Evolutionary conservation across 495 filamentous ascomycete species (phyloP), one percentile per base, ranked within the genome.

Genomic region (Tetracladium setigerum): DNA sequence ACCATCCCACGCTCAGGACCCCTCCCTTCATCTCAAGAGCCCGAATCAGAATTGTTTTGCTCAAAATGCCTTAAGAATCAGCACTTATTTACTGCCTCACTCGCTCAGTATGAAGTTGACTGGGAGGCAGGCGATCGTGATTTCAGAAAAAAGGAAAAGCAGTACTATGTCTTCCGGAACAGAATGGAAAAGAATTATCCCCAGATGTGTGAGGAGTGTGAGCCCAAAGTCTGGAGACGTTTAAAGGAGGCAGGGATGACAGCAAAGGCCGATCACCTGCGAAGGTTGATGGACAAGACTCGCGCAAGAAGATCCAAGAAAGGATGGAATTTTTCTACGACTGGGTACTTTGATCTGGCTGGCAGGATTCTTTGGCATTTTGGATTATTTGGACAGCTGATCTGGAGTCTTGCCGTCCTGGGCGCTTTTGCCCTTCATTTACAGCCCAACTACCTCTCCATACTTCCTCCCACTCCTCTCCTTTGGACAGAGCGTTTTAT

Each of bases 61-160:
- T 61, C 71, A 12, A 81, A 73, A 43, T 95, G 89, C 57, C 59
- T 85, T 39, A 83, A 83, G 56, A 95, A 95, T 62, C 89, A 95
- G 61, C 80, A 84, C 50, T 67, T 95, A 30, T 75, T 86, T 44
- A 79, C 73, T 33, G 70, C 77, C 22, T 70, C 73, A 0, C 63
- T 95, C 9, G 80, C 85, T 4, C 72, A 77, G 50, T 89, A 88
- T 52, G 72, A 85, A 44, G 33, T 58, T 22, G 56, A 55, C 8
- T 37, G 17, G 6, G 54, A 56, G 30, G 43, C 46, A 12, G 83
- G 86, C 2, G 68, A 81, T 15, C 67, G 81, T 14, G 73, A 83
- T n/a, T 84, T 87, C 57, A 62, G 70, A 33, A 70, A 74, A 24
- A 81, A 57, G 38, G 49, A 58, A 19, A 62, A 57, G 39, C 68